Evolutionary conservation across 352 stramenopile species (phyloP).

Genomic region (Globisporangium uncinulatum): DNA sequence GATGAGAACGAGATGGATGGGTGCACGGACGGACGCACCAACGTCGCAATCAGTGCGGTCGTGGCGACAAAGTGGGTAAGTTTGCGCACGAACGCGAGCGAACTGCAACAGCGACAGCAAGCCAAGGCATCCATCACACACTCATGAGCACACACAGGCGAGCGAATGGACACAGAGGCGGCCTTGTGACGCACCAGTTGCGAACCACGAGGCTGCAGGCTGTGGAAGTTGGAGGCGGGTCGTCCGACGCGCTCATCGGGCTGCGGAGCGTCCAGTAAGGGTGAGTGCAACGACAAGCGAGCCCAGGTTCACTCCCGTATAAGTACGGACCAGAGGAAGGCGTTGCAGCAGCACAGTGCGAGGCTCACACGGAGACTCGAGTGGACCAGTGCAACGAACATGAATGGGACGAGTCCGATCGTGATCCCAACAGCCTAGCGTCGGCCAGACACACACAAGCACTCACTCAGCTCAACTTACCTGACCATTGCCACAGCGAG

Average conservation of each 20-base stretch:
- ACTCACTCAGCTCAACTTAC: neutral
- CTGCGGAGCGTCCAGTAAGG: neutral
- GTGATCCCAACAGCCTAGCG: constrained; percentile 8
- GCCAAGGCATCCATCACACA: neutral
- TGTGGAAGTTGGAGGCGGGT: constrained; percentile 13
- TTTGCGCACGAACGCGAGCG: constrained; percentile 19
- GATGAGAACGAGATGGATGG: neutral
- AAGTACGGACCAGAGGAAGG: constrained; percentile 21
- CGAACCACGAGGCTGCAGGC: constrained; percentile 24
- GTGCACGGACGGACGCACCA: constrained; percentile 4
- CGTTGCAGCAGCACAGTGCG: constrained; percentile 31
- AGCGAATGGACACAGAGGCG: neutral
- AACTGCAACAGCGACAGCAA: constrained; percentile 5
- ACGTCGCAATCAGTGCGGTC: constrained; percentile 12
- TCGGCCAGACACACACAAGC: neutral
- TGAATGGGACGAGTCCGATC: constrained; percentile 10
- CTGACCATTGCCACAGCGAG: no score
- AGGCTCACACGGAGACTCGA: constrained; percentile 21
- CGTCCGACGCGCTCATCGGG: constrained; percentile 13
- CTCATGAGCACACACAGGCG: neutral
- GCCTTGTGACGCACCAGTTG: constrained; percentile 20
- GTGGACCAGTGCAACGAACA: constrained; percentile 14
- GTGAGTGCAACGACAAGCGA: neutral
- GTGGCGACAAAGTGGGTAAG: constrained; percentile 18
- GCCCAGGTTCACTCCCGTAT: neutral